Evolutionary conservation across 2,329 filamentous ascomycete genomes (phyloP), one percentile per base, ranked within the genome.

Genomic region (Cladophialophora psammophila): DNA sequence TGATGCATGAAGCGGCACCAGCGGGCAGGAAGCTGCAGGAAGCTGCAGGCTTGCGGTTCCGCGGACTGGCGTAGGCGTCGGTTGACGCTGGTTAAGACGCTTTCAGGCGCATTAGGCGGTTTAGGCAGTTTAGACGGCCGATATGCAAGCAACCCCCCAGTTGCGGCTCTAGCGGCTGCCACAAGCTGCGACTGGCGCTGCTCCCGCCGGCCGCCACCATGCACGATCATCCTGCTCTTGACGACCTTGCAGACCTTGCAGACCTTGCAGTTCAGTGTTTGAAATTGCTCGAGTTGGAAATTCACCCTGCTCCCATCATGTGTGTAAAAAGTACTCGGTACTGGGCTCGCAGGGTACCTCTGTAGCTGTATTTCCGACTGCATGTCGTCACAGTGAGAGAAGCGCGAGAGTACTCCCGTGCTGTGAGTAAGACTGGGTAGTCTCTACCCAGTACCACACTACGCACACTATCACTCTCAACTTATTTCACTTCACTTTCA

Each of bases 201-300:
- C 52, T 56, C 50, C 60, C 60, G 50, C 60, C 60, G 50, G 60
- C 50, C 60, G 60, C 60, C 52, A 36, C 48, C 5, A 62, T 55
- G 60, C 60, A 62, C 60, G 60, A 62, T 62, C 60, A 45, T 40
- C 26, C 40, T 32, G 26, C 40, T 13, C 57, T 12, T 5, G 9
- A 12, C 36, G 8, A 38, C 36, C 36, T 12, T 38, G 36, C 36
- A 40, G 26, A 40, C 36, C 36, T 40, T 40, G 36, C 13, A 40
- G 26, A 40, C 36, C 8, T 12, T 13, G 40, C 40, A 20, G 4
- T 6, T 7, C 26, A 26, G 26, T 26, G 26, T 26, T 26, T 26
- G 26, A 26, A 26, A 26, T 26, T 26, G 26, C 26, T 26, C 26
- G 26, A 26, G 26, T 26, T 26, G 26, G 26, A 26, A 26, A 26